Evolutionary conservation across 108 stramenopile species (phyloP).

Genomic region (Schizochytrium sp.): DNA sequence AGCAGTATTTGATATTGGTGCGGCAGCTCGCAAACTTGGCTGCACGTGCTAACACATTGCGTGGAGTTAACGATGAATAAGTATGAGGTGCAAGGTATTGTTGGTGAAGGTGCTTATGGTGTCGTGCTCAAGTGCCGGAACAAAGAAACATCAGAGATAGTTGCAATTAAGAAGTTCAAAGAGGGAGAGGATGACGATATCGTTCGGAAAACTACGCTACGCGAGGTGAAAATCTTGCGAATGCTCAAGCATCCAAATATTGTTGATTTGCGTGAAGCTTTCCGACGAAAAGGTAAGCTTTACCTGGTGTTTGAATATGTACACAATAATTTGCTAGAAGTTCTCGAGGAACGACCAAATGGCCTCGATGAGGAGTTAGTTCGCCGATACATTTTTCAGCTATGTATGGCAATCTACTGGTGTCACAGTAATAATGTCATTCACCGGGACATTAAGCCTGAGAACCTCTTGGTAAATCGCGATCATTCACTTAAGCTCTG

Average conservation of each 20-base stretch:
- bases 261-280: constrained; percentile 78
- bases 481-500: constrained; percentile 78
- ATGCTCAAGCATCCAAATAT: constrained; percentile 79
- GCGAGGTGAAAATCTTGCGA: constrained; percentile 80
- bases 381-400: constrained; percentile 75
- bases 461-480: constrained; percentile 76
- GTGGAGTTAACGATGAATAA: constrained; percentile 72
- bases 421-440: constrained; percentile 78
- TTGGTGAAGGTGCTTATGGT: constrained; percentile 81
- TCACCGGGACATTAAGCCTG: constrained; percentile 82
- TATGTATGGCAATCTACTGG: constrained; percentile 79
- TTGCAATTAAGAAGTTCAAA: constrained; percentile 81
- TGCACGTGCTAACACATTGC: no score
- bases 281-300: constrained; percentile 75
- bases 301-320: constrained; percentile 82
- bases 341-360: constrained; percentile 74
- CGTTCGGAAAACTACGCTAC: constrained; percentile 78
- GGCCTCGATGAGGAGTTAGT: constrained; percentile 66
- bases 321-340: constrained; percentile 78
- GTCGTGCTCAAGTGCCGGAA: constrained; percentile 80
- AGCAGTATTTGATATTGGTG: no score
- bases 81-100: constrained; percentile 80
- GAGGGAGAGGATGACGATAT: constrained; percentile 73
- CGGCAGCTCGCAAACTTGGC: no score
- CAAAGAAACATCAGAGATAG: constrained; percentile 68